Conservation (phyloP, 176 grass and related monocot species). For the Juncus effusus region DNA sequence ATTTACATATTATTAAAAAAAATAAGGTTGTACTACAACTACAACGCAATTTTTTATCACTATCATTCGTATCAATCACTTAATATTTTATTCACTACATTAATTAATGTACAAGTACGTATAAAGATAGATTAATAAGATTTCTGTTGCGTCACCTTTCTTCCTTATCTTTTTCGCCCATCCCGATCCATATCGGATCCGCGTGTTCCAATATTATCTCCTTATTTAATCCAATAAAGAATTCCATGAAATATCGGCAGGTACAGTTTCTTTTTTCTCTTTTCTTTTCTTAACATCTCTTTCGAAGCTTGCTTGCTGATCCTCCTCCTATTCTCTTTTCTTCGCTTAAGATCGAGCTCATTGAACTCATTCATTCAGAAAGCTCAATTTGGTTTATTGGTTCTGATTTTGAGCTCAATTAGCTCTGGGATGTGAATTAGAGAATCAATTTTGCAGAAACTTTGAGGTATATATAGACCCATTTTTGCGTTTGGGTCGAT, state of each 20-base stretch:
- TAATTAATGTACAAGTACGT: no score
- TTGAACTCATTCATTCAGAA: neutral
- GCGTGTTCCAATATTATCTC: neutral
- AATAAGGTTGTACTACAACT: neutral
- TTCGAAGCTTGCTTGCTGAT: neutral
- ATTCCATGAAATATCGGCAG: no score
- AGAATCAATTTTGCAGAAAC: slow-evolving; percentile 12
- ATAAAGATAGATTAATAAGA: neutral
- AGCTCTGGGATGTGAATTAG: neutral
- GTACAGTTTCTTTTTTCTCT: slow-evolving; percentile 2
- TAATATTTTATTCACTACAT: neutral
- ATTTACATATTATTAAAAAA: neutral
- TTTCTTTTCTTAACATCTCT: neutral
- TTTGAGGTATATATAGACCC: slow-evolving; percentile 10
- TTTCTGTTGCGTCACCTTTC: slow-evolving; percentile 29
- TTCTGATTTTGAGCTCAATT: neutral
- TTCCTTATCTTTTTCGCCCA: slow-evolving; percentile 3
- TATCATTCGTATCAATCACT: neutral
- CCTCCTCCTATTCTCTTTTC: neutral
- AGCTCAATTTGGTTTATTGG: neutral
- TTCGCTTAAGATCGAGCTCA: slow-evolving; percentile 5
- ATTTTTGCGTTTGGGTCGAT: neutral
- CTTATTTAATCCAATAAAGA: neutral
- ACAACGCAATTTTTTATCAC: neutral
- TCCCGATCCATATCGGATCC: slow-evolving; percentile 10